phyloP scores from a whole-genome alignment of 805 yeast genomes.

The Candida lessepsii region DNA sequence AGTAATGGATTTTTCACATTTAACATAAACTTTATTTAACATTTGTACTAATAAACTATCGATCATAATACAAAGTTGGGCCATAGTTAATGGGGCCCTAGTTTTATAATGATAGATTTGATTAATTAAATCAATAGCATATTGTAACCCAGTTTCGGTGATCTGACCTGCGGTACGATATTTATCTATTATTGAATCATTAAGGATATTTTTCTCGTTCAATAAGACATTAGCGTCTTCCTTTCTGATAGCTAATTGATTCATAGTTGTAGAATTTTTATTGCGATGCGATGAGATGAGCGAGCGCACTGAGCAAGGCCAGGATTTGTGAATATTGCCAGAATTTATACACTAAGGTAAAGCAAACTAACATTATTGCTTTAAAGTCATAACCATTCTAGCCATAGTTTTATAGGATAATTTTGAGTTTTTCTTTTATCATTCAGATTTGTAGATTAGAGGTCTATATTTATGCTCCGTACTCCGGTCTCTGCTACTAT shows the following conservation, averaged over 20 bases:
- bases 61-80: conserved; percentile 78
- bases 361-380: too few species aligned
- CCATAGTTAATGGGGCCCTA: conserved; percentile 44
- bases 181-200: conserved; percentile 64
- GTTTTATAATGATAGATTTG: conserved; percentile 64
- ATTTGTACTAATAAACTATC: conserved; percentile 71
- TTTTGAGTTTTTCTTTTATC: too few species aligned
- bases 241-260: conserved; percentile 68
- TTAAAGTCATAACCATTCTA: too few species aligned
- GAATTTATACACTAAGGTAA: too few species aligned
- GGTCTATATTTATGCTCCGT: too few species aligned
- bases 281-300: conserved; percentile 9
- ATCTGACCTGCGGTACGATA: conserved; percentile 89
- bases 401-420: too few species aligned
- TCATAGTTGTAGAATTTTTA: conserved; percentile 10
- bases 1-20: conserved; percentile 86
- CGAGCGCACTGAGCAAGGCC: too few species aligned
- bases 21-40: conserved; percentile 57
- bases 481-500: too few species aligned
- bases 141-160: conserved; percentile 75
- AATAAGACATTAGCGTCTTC: conserved; percentile 72
- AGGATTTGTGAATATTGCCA: too few species aligned
- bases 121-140: conserved; percentile 64
- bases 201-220: conserved; percentile 68
- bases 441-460: too few species aligned